phyloP scores from a whole-genome alignment of 2,329 filamentous ascomycete species.

The Delphinella strobiligena region DNA sequence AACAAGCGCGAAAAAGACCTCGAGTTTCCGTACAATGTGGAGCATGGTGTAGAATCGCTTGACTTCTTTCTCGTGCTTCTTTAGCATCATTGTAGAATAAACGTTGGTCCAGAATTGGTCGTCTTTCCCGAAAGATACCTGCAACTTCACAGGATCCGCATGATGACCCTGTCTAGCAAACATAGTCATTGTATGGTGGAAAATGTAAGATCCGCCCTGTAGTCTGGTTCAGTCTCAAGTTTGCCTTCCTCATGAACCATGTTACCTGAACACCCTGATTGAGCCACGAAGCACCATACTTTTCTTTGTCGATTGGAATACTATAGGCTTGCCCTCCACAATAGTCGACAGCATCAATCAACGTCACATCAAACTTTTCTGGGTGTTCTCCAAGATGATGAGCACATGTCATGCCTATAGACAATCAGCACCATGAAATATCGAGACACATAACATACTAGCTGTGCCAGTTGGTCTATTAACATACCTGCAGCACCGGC shows the following conservation, averaged over 20 bases:
- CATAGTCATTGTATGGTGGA: conserved; percentile 56
- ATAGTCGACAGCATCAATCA: conserved; percentile 47
- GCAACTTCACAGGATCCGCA: conserved; percentile 46
- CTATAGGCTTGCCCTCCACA: conserved; percentile 51
- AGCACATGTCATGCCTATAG: conserved; percentile 48
- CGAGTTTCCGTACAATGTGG: conserved; percentile 46
- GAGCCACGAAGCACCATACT: conserved; percentile 46
- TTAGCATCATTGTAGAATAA: conserved; percentile 47
- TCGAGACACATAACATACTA: too few species aligned
- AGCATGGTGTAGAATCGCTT: conserved; percentile 42
- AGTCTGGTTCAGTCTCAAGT: too few species aligned
- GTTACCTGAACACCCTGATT: conserved; percentile 55
- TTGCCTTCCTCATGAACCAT: too few species aligned
- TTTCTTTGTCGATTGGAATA: conserved; percentile 42
- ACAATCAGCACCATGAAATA: too few species aligned
- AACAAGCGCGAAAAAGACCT: conserved; percentile 47
- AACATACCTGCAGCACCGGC: conserved; percentile 53
- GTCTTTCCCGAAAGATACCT: conserved; percentile 53
- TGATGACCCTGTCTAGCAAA: conserved; percentile 46
- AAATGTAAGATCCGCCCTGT: conserved; percentile 52
- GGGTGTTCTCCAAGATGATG: conserved; percentile 54
- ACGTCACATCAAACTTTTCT: conserved; percentile 51
- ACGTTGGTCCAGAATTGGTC: conserved; percentile 55
- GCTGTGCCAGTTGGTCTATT: conserved; percentile 1
- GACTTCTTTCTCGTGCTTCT: conserved; percentile 44